phyloP scores from a whole-genome alignment of 140 eudicot species.

The Oenanthe javanica region DNA sequence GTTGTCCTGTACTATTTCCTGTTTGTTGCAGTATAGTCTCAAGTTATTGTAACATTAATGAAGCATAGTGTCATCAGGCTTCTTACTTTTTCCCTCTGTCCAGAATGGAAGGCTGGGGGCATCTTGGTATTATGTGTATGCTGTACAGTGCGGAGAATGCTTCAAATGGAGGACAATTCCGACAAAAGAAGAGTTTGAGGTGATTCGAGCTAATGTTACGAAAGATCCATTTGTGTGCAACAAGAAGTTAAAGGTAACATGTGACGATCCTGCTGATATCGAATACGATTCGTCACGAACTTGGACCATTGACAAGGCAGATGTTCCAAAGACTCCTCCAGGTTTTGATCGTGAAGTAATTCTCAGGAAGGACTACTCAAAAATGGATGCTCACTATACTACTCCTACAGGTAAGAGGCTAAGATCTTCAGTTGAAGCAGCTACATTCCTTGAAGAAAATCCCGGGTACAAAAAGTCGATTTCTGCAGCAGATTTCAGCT shows the following conservation, averaged over 20 bases:
- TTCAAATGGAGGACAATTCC: slow-evolving; percentile 66
- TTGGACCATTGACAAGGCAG: slow-evolving; percentile 77
- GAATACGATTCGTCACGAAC: slow-evolving; percentile 52
- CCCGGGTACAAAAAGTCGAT: slow-evolving; percentile 37
- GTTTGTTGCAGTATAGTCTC: neutral
- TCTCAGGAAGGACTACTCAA: slow-evolving; percentile 66
- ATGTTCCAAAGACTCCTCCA: slow-evolving; percentile 66
- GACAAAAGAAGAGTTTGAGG: slow-evolving; percentile 61
- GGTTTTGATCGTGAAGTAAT: slow-evolving; percentile 19
- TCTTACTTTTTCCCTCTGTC: neutral
- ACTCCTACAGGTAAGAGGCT: slow-evolving; percentile 55
- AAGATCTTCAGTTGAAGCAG: slow-evolving; percentile 43
- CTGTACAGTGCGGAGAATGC: slow-evolving; percentile 79
- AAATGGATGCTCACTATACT: slow-evolving; percentile 63
- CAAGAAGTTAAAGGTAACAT: slow-evolving; percentile 35
- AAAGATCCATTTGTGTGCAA: slow-evolving; percentile 63
- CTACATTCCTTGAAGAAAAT: slow-evolving; percentile 44
- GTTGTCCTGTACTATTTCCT: neutral
- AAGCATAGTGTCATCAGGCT: neutral
- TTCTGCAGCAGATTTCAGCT: slow-evolving; percentile 47
- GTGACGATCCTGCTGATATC: slow-evolving; percentile 67
- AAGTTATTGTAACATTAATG: neutral
- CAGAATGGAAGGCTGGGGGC: neutral
- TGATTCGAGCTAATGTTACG: slow-evolving; percentile 40
- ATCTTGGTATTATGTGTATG: slow-evolving; percentile 27